A percentile compares a stretch with the other conserved stretches of the same genome.
These are phyloP conservation scores for Tillandsia leiboldiana DNA, from an alignment of 176 grass and related monocot species.

Conservation along the genomic window DNA sequence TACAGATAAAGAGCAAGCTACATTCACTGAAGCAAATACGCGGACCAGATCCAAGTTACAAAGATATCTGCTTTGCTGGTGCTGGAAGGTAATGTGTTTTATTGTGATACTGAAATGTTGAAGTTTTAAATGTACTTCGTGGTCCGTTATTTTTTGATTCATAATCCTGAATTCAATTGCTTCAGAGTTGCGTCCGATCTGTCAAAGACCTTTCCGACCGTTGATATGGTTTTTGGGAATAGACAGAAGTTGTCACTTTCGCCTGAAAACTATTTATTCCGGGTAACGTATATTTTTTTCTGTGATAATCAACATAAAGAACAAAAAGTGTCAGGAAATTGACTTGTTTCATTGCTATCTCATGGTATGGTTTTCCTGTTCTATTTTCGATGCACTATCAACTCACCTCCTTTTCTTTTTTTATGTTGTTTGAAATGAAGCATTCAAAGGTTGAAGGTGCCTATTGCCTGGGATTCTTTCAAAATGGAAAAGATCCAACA, in stretches of 20 bases:
- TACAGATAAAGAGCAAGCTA: conserved; percentile 64
- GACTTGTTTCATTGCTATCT: background rate
- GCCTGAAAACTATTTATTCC: conserved; percentile 98
- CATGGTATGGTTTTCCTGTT: background rate
- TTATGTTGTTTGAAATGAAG: conserved; percentile 45
- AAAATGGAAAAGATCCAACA: conserved; percentile 96
- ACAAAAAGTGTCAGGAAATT: background rate
- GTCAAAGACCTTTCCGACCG: conserved; percentile 63
- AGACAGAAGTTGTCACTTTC: conserved; percentile 88
- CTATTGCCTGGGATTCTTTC: conserved; percentile 97
- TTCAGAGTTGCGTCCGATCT: conserved; percentile 56
- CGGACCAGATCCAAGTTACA: conserved; percentile 92
- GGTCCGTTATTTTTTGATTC: background rate
- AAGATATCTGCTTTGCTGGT: conserved; percentile 96
- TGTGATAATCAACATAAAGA: background rate
- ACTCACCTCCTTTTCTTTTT: conserved; percentile 3
- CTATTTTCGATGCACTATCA: background rate
- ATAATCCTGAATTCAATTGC: background rate
- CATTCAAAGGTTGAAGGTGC: conserved; percentile 94
- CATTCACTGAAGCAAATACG: conserved; percentile 81
- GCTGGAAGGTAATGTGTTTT: conserved; percentile 69
- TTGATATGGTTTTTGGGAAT: conserved; percentile 96
- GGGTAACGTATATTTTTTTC: conserved; percentile 30
- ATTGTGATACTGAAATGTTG: background rate
- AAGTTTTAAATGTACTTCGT: background rate